Percentiles rank a stretch among this genome's conserved stretches.
Conservation (phyloP, 2,329 filamentous ascomycete genomes). For the Penicillium sp. region DNA sequence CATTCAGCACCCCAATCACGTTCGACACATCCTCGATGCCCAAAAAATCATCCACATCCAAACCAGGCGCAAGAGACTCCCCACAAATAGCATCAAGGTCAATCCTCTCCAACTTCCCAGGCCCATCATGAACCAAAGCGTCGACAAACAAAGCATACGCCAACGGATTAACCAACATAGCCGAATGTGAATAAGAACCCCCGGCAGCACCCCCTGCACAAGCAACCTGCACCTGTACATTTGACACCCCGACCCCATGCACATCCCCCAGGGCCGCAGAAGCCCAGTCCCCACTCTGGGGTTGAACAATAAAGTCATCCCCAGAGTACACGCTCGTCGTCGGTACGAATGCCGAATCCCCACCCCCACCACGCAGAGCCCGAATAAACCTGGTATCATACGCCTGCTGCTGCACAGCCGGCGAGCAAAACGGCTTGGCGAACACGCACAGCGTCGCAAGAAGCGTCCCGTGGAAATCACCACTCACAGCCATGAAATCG, state of each 20-base stretch:
- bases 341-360: conserved; percentile 4
- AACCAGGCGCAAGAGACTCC: neutral
- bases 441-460: neutral
- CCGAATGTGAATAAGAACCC: conserved; percentile 3
- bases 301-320: neutral
- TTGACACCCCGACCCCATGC: neutral
- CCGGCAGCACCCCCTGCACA: neutral
- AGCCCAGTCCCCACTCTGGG: neutral
- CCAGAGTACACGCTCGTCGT: conserved; percentile 3
- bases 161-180: conserved; percentile 1
- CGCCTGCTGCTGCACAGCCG: conserved; percentile 2
- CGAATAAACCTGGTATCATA: neutral
- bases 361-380: neutral
- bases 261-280: conserved; percentile 1
- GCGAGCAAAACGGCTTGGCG: neutral
- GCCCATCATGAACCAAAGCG: conserved; percentile 4
- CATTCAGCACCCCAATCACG: neutral
- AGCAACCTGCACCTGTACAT: conserved; percentile 2
- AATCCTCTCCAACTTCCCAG: conserved; percentile 4
- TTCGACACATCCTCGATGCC: conserved; percentile 2
- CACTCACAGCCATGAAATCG: conserved; percentile 1
- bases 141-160: conserved; percentile 5
- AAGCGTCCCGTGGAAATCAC: conserved; percentile 1
- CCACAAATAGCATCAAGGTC: conserved; percentile 1
- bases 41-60: neutral